Conservation (phyloP, 202 grass and related monocot species). For the Cymbopogon flexuosus region DNA sequence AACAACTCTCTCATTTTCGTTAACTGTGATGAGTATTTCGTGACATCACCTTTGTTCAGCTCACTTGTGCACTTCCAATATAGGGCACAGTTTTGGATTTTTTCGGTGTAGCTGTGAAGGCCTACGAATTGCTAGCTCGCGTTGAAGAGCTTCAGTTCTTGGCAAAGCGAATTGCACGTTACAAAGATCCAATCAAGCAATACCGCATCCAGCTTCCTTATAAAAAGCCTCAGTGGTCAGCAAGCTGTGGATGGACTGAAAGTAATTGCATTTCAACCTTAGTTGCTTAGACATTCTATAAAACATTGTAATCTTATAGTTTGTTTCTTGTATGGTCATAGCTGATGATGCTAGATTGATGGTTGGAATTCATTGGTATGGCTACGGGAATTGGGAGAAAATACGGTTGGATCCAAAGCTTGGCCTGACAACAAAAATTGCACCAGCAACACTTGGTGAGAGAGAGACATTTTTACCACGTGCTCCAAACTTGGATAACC, state of each 20-base stretch:
- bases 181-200: conserved; percentile 95
- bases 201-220: conserved; percentile 84
- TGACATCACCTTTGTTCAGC: conserved; percentile 25
- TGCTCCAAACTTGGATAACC: conserved; percentile 97
- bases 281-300: conserved; percentile 15
- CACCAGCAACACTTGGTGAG: conserved; percentile 87
- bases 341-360: conserved; percentile 99
- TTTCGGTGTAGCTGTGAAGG: conserved; percentile 94
- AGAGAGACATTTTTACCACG: conserved; percentile 94
- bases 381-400: conserved; percentile 99
- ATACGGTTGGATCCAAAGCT: conserved; percentile 83
- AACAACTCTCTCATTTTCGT: not conserved
- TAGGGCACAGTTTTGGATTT: conserved; percentile 95
- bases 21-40: not conserved
- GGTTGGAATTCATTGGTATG: conserved; percentile 94
- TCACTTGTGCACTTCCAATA: conserved; percentile 27
- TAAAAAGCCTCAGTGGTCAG: conserved; percentile 96
- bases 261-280: conserved; percentile 51
- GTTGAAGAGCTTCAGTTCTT: conserved; percentile 96
- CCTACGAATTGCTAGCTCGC: conserved; percentile 72
- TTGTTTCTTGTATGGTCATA: conserved; percentile 38
- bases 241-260: conserved; percentile 95
- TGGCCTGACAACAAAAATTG: conserved; percentile 81
- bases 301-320: conserved; percentile 29
- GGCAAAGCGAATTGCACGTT: conserved; percentile 83